Evolutionary conservation across 139 green algal genomes (phyloP).

Genomic region (Mychonastes homosphaera): DNA sequence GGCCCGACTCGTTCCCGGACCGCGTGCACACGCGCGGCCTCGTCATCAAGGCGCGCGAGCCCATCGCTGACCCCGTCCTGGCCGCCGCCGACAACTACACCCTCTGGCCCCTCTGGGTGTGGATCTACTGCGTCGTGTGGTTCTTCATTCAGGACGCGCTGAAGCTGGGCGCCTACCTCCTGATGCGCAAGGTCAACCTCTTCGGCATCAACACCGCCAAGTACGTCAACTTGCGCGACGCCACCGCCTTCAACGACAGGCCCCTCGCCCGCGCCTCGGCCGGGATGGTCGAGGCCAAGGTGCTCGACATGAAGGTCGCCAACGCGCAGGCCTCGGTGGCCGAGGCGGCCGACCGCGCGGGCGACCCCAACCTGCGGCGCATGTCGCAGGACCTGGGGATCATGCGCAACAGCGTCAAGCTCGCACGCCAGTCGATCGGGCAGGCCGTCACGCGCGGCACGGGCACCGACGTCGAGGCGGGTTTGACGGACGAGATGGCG

Average conservation of each 20-base stretch:
- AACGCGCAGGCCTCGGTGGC: slow-evolving; percentile 12
- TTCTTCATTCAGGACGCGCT: slow-evolving; percentile 50
- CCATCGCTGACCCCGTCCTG: not conserved
- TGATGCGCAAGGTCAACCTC: slow-evolving; percentile 47
- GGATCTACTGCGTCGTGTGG: slow-evolving; percentile 77
- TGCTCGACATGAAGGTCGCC: slow-evolving; percentile 46
- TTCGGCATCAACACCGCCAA: slow-evolving; percentile 45
- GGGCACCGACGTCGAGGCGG: slow-evolving; percentile 1
- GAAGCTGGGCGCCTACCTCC: slow-evolving; percentile 35
- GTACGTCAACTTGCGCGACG: slow-evolving; percentile 46
- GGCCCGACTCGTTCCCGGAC: slow-evolving; percentile 42
- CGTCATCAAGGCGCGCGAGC: not conserved
- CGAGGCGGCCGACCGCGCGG: slow-evolving; percentile 5
- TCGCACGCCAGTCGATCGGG: slow-evolving; percentile 13
- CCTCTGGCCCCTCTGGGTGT: slow-evolving; percentile 54
- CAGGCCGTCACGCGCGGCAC: slow-evolving; percentile 1
- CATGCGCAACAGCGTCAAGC: slow-evolving; percentile 18
- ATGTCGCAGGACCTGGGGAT: slow-evolving; percentile 19
- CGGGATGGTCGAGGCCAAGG: slow-evolving; percentile 48
- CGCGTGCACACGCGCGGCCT: slow-evolving; percentile 30
- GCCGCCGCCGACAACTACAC: slow-evolving; percentile 21
- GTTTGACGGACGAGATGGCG: slow-evolving; percentile 4
- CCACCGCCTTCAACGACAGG: slow-evolving; percentile 17
- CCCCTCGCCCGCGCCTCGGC: slow-evolving; percentile 22
- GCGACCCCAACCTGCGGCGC: slow-evolving; percentile 20